Evolutionary conservation across 139 green algal genomes (phyloP), one percentile per base, ranked within the genome.

Genomic region (Micractinium sp.): DNA sequence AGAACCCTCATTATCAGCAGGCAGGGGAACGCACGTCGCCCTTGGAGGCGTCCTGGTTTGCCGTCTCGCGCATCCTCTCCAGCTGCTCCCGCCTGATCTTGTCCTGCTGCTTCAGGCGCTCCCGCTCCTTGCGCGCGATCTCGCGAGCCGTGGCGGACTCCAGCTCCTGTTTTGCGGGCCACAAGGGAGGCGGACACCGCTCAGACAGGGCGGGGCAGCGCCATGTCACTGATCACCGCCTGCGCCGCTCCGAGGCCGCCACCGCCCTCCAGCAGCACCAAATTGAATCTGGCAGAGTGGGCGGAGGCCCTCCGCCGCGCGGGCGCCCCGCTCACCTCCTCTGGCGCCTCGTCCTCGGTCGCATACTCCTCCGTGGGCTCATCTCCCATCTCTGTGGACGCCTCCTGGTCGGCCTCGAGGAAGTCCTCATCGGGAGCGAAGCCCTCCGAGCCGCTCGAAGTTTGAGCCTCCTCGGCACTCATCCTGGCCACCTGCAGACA

Each of bases 71-170:
- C 86, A 99, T 92, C 35, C 93, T 90, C 76, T 98, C 96, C 81
- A 99, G 91, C 87, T 97, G 87, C 69, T 97, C 93, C 84, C 95
- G 96, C 89, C 98, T 97, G 29, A 93, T 85, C 87, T 95, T 93
- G 39, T 97, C 96, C 89, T 97, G 93, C 81, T 94, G 47, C 79
- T 93, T 93, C 22, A 99, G 92, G 9, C 98, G 92, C 92, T 98
- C 94, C 39, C 91, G 89, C 89, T 99, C 97, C 71, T 92, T 93
- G 60, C 92, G 92, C 0, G 96, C 97, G 0, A 99, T 89, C 35
- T 96, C 90, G 74, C 86, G 82, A 5, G 84, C 90, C 12, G 36
- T 36, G 2, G 69, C 86, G 0, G 47, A 88, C 5, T 85, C 88
- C 47, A 90, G 22, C 16, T 71, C 87, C 83, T 91, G 69, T 73